Evolutionary conservation across 208 protist genomes (phyloP), one percentile per base, ranked within the genome.

Genomic region (Vickermania spadyakhi): DNA sequence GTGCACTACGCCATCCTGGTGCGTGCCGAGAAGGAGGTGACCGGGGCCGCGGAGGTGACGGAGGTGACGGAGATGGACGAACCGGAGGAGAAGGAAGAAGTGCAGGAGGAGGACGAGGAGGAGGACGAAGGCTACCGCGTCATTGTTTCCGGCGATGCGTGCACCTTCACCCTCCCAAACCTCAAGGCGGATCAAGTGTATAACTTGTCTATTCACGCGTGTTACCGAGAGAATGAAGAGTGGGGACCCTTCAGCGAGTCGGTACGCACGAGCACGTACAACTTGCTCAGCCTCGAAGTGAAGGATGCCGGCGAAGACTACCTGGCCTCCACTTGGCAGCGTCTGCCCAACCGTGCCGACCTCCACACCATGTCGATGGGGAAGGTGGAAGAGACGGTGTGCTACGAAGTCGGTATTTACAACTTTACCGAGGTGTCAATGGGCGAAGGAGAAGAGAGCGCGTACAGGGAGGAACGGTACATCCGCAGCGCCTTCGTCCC

Each of bases 251-350:
- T 68, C 69, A 86, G 81, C 62, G 58, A 75, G 3, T 11, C 57
- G 1, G 73, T 93, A 27, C 61, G 50, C 21, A 86, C 72, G 25
- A 81, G 84, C 27, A 95, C 89, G 51, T 72, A 85, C 53, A 89
- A 89, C 66, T 51, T 88, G 25, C 64, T 93, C n/a, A 59, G 66
- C 7, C 64, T 89, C 22, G 81, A 90, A 50, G 21, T 89, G 7
- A 61, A 61, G 51, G 71, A 82, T 49, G 61, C 83, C 27, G 89
- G 89, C 61, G 89, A 95, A 64, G 83, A 92, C 69, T 93, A 84
- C 66, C 64, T 95, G n/a, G 65, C 75, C 23, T 72, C 77, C 1
- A 56, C 60, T 22, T 95, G 88, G 88, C 75, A 91, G 69, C 74
- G 88, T 13, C 68, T 76, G 60, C 52, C 78, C 3, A 89, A 88